phyloP scores from a whole-genome alignment of 1,284 basidiomycete species.

The Moesziomyces parantarcticus region DNA sequence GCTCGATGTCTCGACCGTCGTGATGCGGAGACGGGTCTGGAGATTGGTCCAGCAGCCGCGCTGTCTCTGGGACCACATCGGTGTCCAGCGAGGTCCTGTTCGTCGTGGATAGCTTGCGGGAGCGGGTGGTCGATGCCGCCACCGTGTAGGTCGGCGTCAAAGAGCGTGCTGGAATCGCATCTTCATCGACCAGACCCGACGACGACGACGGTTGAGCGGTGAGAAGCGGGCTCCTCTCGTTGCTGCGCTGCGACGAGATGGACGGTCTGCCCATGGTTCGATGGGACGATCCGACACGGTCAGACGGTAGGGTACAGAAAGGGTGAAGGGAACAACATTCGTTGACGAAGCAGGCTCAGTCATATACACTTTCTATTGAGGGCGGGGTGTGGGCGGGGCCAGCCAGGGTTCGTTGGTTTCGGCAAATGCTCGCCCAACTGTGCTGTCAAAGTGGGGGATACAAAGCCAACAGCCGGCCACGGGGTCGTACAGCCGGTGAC shows the following conservation, averaged over 20 bases:
- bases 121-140: slow-evolving; percentile 4
- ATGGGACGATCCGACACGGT: neutral
- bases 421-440: slow-evolving; percentile 8
- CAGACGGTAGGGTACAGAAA: neutral
- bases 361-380: too few species aligned
- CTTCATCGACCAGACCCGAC: slow-evolving; percentile 5
- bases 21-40: slow-evolving; percentile 2
- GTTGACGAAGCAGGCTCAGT: too few species aligned
- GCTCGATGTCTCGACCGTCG: slow-evolving; percentile 17
- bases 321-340: too few species aligned
- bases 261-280: slow-evolving; percentile 22
- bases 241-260: slow-evolving; percentile 32
- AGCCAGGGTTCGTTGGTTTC: slow-evolving; percentile 4
- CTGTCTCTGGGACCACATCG: slow-evolving; percentile 11
- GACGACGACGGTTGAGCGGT: slow-evolving; percentile 15
- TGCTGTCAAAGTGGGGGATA: neutral
- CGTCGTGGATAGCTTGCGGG: slow-evolving; percentile 28
- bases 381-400: neutral
- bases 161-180: slow-evolving; percentile 15
- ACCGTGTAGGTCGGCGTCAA: slow-evolving; percentile 17
- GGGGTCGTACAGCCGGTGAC: too few species aligned
- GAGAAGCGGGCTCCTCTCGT: slow-evolving; percentile 39
- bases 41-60: slow-evolving; percentile 16
- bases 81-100: slow-evolving; percentile 13
- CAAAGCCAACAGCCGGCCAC: neutral